Evolutionary conservation across 805 yeast species (phyloP).

Genomic region (Metschnikowia baotianmanensis): DNA sequence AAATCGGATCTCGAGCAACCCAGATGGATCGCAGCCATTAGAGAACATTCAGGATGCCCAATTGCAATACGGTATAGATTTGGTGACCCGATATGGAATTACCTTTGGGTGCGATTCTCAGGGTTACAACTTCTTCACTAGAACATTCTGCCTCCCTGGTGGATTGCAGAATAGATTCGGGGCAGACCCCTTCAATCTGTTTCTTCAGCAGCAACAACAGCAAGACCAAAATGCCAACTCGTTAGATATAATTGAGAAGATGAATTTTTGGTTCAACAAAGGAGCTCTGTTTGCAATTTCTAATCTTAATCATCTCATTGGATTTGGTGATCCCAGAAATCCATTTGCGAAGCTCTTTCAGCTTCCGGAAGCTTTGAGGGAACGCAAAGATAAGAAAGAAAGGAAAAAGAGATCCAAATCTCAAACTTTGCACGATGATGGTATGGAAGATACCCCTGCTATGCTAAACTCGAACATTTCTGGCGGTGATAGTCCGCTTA

Average conservation of each 20-base stretch:
- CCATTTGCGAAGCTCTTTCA: constrained; percentile 76
- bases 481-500: constrained; percentile 32
- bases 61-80: constrained; percentile 53
- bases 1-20: background rate
- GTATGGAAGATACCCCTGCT: constrained; percentile 15
- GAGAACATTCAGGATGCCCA: constrained; percentile 42
- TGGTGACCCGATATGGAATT: constrained; percentile 62
- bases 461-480: constrained; percentile 4
- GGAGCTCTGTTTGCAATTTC: constrained; percentile 74
- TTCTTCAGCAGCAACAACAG: constrained; percentile 28
- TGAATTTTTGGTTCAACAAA: constrained; percentile 74
- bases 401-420: constrained; percentile 47
- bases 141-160: constrained; percentile 35
- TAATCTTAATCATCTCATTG: constrained; percentile 70
- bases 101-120: constrained; percentile 68
- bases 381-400: constrained; percentile 70
- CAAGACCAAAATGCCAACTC: constrained; percentile 28
- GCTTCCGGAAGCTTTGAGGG: constrained; percentile 68
- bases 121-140: constrained; percentile 59
- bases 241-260: constrained; percentile 38
- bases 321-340: constrained; percentile 72
- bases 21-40: constrained; percentile 13
- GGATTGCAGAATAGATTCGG: constrained; percentile 30
- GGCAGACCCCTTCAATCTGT: constrained; percentile 20
- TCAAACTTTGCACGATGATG: constrained; percentile 17